Percentiles rank a stretch among this genome's conserved stretches.
These are phyloP conservation scores for Rosa persica DNA, from an alignment of 306 rosid species.

Conservation along the genomic window DNA sequence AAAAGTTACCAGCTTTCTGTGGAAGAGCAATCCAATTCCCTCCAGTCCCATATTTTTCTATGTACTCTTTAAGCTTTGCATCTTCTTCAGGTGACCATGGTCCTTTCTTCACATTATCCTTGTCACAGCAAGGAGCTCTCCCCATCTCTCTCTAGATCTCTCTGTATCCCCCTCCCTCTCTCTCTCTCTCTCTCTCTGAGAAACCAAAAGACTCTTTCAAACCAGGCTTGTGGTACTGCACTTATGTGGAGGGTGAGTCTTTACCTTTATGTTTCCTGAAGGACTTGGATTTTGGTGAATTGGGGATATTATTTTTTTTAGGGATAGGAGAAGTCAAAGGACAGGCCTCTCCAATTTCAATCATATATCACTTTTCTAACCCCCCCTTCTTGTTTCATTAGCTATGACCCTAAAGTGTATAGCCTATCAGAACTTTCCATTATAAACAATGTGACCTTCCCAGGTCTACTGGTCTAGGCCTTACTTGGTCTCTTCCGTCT, in stretches of 20 bases:
- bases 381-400: slow-evolving; percentile 23
- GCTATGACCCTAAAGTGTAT: slow-evolving; percentile 3
- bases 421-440: slow-evolving; percentile 42
- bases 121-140: slow-evolving; percentile 96
- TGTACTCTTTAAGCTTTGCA: slow-evolving; percentile 64
- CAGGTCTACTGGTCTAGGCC: slow-evolving; percentile 16
- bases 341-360: slow-evolving; percentile 44
- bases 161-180: not conserved
- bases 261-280: slow-evolving; percentile 7
- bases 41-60: slow-evolving; percentile 77
- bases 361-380: slow-evolving; percentile 24
- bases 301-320: slow-evolving; percentile 21
- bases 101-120: slow-evolving; percentile 87
- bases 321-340: slow-evolving; percentile 63
- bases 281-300: slow-evolving; percentile 24
- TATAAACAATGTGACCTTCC: slow-evolving; percentile 29
- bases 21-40: slow-evolving; percentile 96
- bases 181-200: slow-evolving; percentile 10
- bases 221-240: slow-evolving; percentile 5
- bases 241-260: not conserved
- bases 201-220: slow-evolving; percentile 5
- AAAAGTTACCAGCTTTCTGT: slow-evolving; percentile 62
- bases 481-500: slow-evolving; percentile 32
- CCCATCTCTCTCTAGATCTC: slow-evolving; percentile 51
- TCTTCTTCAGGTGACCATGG: slow-evolving; percentile 99